Evolutionary conservation across 768 basidiomycete species (phyloP).

Genomic region (Psilocybe tampanensis): DNA sequence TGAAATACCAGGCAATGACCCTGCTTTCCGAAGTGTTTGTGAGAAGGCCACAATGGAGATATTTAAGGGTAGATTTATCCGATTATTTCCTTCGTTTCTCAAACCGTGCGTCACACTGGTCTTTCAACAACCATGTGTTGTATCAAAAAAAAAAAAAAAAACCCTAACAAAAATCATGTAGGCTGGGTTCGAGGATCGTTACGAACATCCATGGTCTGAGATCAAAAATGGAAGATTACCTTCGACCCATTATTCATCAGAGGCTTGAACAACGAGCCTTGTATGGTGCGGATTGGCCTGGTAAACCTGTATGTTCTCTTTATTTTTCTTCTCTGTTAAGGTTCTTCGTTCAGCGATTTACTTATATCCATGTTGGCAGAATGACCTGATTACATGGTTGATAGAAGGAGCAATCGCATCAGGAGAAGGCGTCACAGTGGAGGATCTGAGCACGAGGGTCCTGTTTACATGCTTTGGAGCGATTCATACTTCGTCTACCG

Average conservation of each 20-base stretch:
- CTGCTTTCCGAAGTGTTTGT: slow-evolving; percentile 15
- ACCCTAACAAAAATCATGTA: background rate
- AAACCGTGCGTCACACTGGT: slow-evolving; percentile 21
- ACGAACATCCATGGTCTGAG: slow-evolving; percentile 16
- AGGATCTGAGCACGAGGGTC: slow-evolving; percentile 35
- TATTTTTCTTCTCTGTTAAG: no score
- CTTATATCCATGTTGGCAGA: slow-evolving; percentile 27
- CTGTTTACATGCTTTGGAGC: slow-evolving; percentile 44
- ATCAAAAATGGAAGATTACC: slow-evolving; percentile 20
- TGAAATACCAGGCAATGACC: slow-evolving; percentile 22
- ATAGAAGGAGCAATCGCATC: slow-evolving; percentile 37
- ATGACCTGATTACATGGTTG: slow-evolving; percentile 52
- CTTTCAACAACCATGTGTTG: background rate
- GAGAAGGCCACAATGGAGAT: slow-evolving; percentile 19
- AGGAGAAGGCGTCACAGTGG: slow-evolving; percentile 26
- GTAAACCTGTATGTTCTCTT: slow-evolving; percentile 29
- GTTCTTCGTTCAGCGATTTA: background rate
- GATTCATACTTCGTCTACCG: slow-evolving; percentile 45
- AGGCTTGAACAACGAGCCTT: slow-evolving; percentile 22
- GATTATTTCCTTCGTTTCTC: slow-evolving; percentile 26
- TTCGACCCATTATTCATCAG: slow-evolving; percentile 30
- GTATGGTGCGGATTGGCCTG: slow-evolving; percentile 28
- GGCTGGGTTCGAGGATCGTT: slow-evolving; percentile 18
- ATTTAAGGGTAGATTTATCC: slow-evolving; percentile 18
- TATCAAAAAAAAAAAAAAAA: background rate